A percentile compares a stretch with the other conserved stretches of the same genome.
These are phyloP conservation scores for Mortierella sp. DNA, from an alignment of 371 early-diverging fungal species.

Conservation along the genomic window DNA sequence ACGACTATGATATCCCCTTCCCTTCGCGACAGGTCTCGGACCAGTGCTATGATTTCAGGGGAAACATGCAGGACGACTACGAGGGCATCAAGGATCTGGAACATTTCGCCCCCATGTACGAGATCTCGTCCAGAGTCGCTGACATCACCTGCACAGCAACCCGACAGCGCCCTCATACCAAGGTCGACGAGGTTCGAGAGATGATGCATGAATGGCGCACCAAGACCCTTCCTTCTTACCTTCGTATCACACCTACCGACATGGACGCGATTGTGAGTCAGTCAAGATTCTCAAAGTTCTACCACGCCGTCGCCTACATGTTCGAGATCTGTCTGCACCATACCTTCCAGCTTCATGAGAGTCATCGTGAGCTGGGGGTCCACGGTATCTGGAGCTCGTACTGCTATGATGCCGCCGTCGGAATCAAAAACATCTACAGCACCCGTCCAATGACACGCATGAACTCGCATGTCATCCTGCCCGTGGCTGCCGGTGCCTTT, in stretches of 20 bases:
- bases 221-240: constrained; percentile 24
- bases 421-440: constrained; percentile 41
- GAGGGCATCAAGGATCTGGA: constrained; percentile 45
- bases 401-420: constrained; percentile 47
- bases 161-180: constrained; percentile 34
- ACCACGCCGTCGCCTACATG: constrained; percentile 47
- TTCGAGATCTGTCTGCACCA: constrained; percentile 55
- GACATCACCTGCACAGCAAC: constrained; percentile 55
- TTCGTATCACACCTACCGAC: constrained; percentile 36
- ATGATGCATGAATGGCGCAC: constrained; percentile 43
- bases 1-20: constrained; percentile 52
- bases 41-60: constrained; percentile 22
- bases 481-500: constrained; percentile 52
- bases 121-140: constrained; percentile 42
- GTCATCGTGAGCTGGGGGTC: constrained; percentile 35
- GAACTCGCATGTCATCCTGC: constrained; percentile 50
- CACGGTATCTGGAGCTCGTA: constrained; percentile 40
- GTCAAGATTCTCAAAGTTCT: constrained; percentile 38
- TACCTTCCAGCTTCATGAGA: constrained; percentile 53
- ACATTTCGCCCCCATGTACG: constrained; percentile 51
- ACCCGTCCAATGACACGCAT: constrained; percentile 48
- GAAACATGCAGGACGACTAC: constrained; percentile 38
- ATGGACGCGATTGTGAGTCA: constrained; percentile 28
- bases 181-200: constrained; percentile 45
- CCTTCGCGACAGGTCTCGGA: constrained; percentile 27